Conservation (phyloP, 1,139 yeast species). For the Hemisphaericaspora lyxosophila region DNA sequence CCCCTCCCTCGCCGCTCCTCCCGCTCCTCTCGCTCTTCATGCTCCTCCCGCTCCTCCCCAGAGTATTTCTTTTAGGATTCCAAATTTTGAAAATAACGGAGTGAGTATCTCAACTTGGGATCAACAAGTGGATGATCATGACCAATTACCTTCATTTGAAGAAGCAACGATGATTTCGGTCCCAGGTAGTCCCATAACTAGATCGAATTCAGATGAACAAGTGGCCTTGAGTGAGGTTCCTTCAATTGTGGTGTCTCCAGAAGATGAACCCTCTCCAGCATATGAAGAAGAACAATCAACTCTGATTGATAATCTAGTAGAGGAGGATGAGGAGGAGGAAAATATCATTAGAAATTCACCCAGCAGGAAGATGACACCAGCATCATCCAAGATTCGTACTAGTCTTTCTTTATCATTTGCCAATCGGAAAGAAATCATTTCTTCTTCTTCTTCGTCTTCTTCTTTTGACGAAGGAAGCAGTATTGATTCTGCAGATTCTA, state of each 20-base stretch:
- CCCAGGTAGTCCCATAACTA: constrained; percentile 24
- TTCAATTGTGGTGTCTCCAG: constrained; percentile 18
- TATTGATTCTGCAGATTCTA: constrained; percentile 2
- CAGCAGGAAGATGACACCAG: too few species aligned
- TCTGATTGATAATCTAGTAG: constrained; percentile 27
- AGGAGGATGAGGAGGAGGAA: constrained; percentile 5
- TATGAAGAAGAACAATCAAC: constrained; percentile 27
- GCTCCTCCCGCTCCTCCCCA: constrained; percentile 7
- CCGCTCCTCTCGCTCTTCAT: constrained; percentile 4
- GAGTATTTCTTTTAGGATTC: constrained; percentile 32
- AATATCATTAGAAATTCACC: not conserved
- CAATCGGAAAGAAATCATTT: not conserved
- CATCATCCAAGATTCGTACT: constrained; percentile 5
- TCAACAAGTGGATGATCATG: constrained; percentile 18
- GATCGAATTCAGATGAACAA: constrained; percentile 27
- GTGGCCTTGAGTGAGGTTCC: constrained; percentile 33
- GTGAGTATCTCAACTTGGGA: constrained; percentile 37
- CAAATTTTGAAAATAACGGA: constrained; percentile 36
- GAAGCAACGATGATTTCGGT: constrained; percentile 43
- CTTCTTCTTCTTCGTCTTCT: not conserved
- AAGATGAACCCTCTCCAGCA: constrained; percentile 24
- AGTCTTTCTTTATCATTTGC: constrained; percentile 13
- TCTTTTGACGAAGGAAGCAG: constrained; percentile 7
- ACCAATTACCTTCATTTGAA: constrained; percentile 56
- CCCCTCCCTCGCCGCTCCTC: constrained; percentile 4